phyloP scores from a whole-genome alignment of 805 yeast genomes.

The Metschnikowia anglica region DNA sequence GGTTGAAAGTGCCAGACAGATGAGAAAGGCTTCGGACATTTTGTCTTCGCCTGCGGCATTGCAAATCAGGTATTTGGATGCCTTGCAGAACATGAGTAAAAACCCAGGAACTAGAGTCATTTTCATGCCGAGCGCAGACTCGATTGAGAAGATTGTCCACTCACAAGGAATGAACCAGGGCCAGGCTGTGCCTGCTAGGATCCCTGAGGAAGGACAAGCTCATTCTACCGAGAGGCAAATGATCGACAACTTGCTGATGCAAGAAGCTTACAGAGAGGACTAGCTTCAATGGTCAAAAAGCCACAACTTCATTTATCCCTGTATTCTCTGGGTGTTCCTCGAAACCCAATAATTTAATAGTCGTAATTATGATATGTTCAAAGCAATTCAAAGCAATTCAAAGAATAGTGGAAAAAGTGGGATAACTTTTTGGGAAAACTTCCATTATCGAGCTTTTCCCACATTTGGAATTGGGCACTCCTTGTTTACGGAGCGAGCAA shows the following conservation, averaged over 20 bases:
- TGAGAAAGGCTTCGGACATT: conserved; percentile 78
- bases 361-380: too few relatives aligned
- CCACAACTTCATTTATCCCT: too few relatives aligned
- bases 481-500: too few relatives aligned
- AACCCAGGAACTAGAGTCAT: conserved; percentile 64
- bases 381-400: too few relatives aligned
- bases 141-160: conserved; percentile 40
- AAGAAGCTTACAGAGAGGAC: conserved; percentile 22
- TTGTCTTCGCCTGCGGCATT: conserved; percentile 72
- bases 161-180: conserved; percentile 14
- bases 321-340: too few relatives aligned
- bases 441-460: too few relatives aligned
- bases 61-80: conserved; percentile 76
- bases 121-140: conserved; percentile 61
- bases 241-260: conserved; percentile 20
- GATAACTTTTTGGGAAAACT: too few relatives aligned
- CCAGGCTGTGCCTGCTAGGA: conserved; percentile 7
- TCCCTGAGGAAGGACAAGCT: conserved; percentile 9
- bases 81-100: conserved; percentile 73
- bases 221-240: conserved; percentile 12
- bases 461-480: too few relatives aligned
- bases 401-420: too few relatives aligned
- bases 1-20: conserved; percentile 70
- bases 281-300: too few relatives aligned
- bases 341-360: too few relatives aligned